Evolutionary conservation across 306 rosid genomes (phyloP).

Genomic region (Cucumis cinereus): DNA sequence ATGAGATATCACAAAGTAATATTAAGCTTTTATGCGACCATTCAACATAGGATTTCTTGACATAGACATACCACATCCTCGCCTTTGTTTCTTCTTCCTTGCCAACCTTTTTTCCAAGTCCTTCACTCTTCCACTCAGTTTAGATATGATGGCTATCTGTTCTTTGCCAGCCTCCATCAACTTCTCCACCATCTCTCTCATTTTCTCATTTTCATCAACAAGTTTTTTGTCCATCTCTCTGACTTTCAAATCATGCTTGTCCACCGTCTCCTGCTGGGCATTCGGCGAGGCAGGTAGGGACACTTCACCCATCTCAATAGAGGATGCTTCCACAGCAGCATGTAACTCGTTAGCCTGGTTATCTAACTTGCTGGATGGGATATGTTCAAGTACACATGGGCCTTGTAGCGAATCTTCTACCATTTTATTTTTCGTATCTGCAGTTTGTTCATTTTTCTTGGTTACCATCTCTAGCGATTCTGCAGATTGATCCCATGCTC

Average conservation of each 20-base stretch:
- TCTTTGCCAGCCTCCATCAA: slow-evolving; percentile 50
- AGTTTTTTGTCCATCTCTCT: slow-evolving; percentile 11
- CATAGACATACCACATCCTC: background rate
- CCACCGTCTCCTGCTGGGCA: background rate
- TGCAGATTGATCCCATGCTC: background rate
- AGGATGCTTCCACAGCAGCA: background rate
- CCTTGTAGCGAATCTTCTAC: background rate
- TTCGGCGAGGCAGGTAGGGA: background rate
- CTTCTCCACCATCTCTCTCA: slow-evolving; percentile 44
- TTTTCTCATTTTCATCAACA: slow-evolving; percentile 40
- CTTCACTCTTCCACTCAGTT: slow-evolving; percentile 44
- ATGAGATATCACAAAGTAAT: background rate
- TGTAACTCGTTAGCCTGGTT: background rate
- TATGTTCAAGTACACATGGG: background rate
- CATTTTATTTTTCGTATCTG: background rate
- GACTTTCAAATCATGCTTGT: background rate
- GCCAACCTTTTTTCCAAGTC: slow-evolving; percentile 55
- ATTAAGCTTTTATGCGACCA: background rate
- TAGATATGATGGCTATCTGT: slow-evolving; percentile 43
- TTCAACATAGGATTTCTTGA: background rate
- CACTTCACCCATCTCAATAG: background rate
- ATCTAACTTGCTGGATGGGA: background rate
- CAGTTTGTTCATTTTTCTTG: background rate
- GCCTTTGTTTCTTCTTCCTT: slow-evolving; percentile 26
- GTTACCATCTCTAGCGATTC: background rate